Conservation (phyloP, 164 flowering plant species). For the Berberis thunbergii region DNA sequence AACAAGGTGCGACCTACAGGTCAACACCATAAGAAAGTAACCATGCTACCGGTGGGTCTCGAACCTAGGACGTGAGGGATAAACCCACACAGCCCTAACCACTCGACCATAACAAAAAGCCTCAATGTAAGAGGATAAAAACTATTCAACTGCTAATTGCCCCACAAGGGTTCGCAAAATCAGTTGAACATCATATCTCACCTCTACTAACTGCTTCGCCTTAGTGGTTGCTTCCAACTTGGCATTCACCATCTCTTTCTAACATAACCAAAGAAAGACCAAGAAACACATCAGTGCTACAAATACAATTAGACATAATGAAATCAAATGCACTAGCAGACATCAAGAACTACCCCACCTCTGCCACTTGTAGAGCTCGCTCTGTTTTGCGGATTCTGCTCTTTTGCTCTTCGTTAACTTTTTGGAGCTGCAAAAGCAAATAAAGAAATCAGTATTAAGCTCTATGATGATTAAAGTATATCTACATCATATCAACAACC, state of each 20-base stretch:
- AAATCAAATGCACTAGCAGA: background rate
- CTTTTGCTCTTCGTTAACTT: conserved; percentile 64
- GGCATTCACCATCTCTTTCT: conserved; percentile 81
- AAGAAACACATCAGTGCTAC: background rate
- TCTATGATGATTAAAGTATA: background rate
- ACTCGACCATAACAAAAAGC: too few species aligned
- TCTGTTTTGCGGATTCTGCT: conserved; percentile 62
- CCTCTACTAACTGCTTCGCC: conserved; percentile 56
- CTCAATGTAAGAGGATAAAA: too few species aligned
- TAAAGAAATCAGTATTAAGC: background rate
- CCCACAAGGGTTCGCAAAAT: too few species aligned
- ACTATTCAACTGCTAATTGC: too few species aligned
- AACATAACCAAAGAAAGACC: background rate
- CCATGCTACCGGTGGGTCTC: too few species aligned
- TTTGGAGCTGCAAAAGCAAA: conserved; percentile 45
- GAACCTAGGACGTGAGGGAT: too few species aligned
- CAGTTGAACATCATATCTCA: background rate
- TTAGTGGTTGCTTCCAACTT: conserved; percentile 58
- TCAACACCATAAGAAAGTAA: too few species aligned
- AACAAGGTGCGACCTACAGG: too few species aligned
- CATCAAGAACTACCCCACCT: conserved; percentile 30
- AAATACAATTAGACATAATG: background rate
- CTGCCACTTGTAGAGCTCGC: conserved; percentile 79
- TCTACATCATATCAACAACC: too few species aligned
- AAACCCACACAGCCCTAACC: too few species aligned